Evolutionary conservation across 352 stramenopile species (phyloP), one percentile per base, ranked within the genome.

Genomic region (Phytopythium cucurbitacearum): DNA sequence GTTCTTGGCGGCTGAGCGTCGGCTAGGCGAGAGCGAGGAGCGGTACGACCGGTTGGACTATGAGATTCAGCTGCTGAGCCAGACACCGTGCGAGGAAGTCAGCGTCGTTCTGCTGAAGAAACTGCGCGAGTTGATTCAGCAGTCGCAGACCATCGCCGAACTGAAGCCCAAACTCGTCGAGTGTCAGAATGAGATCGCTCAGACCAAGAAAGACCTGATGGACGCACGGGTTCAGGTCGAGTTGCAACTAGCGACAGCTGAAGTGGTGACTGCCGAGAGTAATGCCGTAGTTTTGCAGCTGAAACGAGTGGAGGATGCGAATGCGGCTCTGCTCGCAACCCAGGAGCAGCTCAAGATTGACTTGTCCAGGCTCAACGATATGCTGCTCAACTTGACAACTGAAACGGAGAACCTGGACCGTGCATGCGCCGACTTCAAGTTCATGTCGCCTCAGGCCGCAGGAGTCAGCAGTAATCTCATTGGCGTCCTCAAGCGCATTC

Each of bases 21-120:
- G 85, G 34, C 52, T 89, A 15, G 53, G 48, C 40, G 65, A 72
- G 10, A 73, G 75, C 21, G 81, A 92, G 43, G 81, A 89, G 56
- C 70, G 70, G 10, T 90, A 89, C 41, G 77, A 89, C 48, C 73
- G 81, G 0, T 57, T 92, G 5, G 54, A 72, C 32, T 90, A 85
- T 46, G 79, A 92, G 43, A 71, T 83, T 48, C 69, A 83, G 48
- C 59, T 82, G 48, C 57, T 89, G 3, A 65, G 66, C 0, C 62
- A 71, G 33, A 85, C 76, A 13, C 66, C 72, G 7, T 79, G 71
- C 37, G 78, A 91, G 16, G 78, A 89, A 53, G 72, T 66, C 5
- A 80, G 73, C 40, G 64, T 66, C 0, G 56, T 48, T 12, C 56
- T 89, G n/a, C 62, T 86, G 7, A 59, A 65, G 13, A 77, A 74